Conservation (phyloP, 2,329 filamentous ascomycete species). For the Calycina marina region DNA sequence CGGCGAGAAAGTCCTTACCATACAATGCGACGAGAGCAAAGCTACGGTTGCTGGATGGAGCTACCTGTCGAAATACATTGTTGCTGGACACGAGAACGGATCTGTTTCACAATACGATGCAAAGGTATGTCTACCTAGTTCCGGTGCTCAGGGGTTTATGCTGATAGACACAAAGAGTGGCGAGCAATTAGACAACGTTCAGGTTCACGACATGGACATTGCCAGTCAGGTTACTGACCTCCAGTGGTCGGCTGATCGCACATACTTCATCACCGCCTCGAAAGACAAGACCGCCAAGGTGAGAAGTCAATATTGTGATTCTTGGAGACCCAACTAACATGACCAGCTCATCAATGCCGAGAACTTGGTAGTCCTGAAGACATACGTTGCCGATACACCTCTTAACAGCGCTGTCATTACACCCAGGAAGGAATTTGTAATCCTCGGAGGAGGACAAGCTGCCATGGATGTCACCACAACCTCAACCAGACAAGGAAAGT, state of each 20-base stretch:
- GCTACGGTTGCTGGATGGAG: constrained; percentile 96
- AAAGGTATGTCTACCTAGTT: constrained; percentile 41
- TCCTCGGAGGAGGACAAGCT: constrained; percentile 93
- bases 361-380: constrained; percentile 86
- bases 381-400: constrained; percentile 80
- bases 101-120: constrained; percentile 82
- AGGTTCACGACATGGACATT: constrained; percentile 72
- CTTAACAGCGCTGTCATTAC: constrained; percentile 93
- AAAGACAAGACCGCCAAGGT: constrained; percentile 97
- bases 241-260: constrained; percentile 86
- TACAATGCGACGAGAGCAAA: constrained; percentile 91
- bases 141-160: background rate
- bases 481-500: constrained; percentile 88
- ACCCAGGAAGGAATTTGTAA: constrained; percentile 92
- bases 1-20: constrained; percentile 69
- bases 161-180: constrained; percentile 40
- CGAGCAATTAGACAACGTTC: constrained; percentile 66
- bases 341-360: constrained; percentile 62
- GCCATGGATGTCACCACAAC: constrained; percentile 96
- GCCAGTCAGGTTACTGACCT: constrained; percentile 59
- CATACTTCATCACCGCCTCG: constrained; percentile 95
- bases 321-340: constrained; percentile 5
- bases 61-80: constrained; percentile 89
- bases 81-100: constrained; percentile 93
- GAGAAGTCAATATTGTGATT: constrained; percentile 13